A percentile compares a stretch with the other conserved stretches of the same genome.
Conservation (phyloP, 2,329 filamentous ascomycete species). For the Truncatella angustata region DNA sequence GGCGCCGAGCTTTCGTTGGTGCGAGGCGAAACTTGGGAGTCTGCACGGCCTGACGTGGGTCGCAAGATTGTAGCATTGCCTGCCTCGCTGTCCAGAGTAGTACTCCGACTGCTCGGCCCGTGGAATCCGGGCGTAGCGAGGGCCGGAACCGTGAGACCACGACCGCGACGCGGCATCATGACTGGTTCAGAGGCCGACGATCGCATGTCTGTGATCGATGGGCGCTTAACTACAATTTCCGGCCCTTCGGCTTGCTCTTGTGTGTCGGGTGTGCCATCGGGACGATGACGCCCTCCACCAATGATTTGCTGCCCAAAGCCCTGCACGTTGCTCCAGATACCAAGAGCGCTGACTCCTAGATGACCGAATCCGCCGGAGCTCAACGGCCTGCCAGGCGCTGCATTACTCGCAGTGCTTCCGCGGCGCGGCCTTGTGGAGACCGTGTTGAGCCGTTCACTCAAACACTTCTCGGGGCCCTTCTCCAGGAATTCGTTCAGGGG, state of each 20-base stretch:
- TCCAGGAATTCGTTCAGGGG: constrained; percentile 53
- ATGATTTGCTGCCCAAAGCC: constrained; percentile 25
- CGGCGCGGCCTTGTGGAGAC: constrained; percentile 23
- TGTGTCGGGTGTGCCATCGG: not conserved
- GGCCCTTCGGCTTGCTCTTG: constrained; percentile 20
- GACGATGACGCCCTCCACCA: not conserved
- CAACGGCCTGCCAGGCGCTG: not conserved
- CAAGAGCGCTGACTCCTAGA: constrained; percentile 16
- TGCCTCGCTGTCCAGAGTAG: constrained; percentile 22
- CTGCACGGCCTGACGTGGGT: constrained; percentile 31
- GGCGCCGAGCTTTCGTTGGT: not conserved
- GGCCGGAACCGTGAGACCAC: constrained; percentile 32
- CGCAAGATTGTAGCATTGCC: constrained; percentile 15
- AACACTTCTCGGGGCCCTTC: constrained; percentile 53
- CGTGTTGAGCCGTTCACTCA: constrained; percentile 48
- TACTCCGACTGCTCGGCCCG: constrained; percentile 28
- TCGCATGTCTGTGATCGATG: constrained; percentile 20
- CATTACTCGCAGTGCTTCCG: constrained; percentile 5
- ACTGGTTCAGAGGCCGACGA: constrained; percentile 20
- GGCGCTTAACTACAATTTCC: constrained; percentile 37
- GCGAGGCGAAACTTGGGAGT: constrained; percentile 21
- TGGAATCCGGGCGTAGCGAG: constrained; percentile 25
- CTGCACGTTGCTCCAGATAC: constrained; percentile 26
- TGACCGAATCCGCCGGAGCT: not conserved
- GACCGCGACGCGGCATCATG: constrained; percentile 16